These are phyloP conservation scores for Globisporangium orthogonon DNA, from an alignment of 352 stramenopile genomes.

Conservation along the genomic window DNA sequence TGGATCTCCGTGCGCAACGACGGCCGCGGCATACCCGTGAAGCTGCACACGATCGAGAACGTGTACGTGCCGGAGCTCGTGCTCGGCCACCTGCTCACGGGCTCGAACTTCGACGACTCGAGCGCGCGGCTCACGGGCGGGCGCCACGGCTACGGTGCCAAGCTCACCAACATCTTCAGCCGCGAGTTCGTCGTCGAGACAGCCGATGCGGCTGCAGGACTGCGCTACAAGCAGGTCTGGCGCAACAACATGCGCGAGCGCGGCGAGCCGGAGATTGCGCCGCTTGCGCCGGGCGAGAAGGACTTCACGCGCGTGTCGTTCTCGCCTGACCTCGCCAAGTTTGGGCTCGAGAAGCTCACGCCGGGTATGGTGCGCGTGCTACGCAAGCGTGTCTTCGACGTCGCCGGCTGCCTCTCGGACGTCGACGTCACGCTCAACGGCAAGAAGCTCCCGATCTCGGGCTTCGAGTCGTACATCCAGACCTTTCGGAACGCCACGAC, in stretches of 20 bases:
- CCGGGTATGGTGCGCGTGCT: conserved; percentile 92
- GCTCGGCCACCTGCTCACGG: conserved; percentile 97
- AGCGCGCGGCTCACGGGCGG: conserved; percentile 96
- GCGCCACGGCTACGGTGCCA: conserved; percentile 93
- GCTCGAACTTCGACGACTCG: conserved; percentile 98
- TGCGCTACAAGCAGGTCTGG: conserved; percentile 90
- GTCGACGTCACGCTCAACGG: conserved; percentile 93
- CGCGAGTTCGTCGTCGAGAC: conserved; percentile 98
- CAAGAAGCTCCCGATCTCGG: conserved; percentile 77
- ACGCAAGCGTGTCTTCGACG: conserved; percentile 97
- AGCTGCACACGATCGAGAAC: conserved; percentile 95
- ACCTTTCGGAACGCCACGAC: conserved; percentile 79
- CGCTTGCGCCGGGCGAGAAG: conserved; percentile 67
- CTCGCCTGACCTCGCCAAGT: conserved; percentile 93
- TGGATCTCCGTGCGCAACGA: conserved; percentile 98
- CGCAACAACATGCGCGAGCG: conserved; percentile 95
- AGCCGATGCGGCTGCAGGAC: conserved; percentile 82
- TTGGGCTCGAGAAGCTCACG: conserved; percentile 95
- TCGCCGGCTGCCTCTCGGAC: conserved; percentile 94
- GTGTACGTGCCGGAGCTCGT: conserved; percentile 98
- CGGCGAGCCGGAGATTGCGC: conserved; percentile 79
- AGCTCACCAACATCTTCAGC: conserved; percentile 99
- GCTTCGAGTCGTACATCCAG: conserved; percentile 96
- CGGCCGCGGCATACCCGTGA: conserved; percentile 95
- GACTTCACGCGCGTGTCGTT: conserved; percentile 99